These are phyloP conservation scores for Trametes sanguinea DNA, from an alignment of 768 basidiomycete species.

Conservation along the genomic window DNA sequence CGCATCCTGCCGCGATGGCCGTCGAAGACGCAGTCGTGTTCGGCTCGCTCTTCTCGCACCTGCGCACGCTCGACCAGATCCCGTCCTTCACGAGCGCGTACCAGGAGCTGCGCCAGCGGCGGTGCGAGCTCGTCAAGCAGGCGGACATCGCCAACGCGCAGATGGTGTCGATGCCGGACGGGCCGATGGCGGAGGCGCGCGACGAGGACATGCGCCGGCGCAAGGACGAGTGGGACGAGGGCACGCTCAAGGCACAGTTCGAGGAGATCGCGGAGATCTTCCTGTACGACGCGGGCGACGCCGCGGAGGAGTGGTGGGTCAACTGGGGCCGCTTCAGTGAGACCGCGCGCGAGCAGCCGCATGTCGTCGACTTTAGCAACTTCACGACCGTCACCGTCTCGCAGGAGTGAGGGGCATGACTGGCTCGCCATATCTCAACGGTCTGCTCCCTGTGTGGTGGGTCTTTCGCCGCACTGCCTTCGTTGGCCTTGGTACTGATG, in stretches of 20 bases:
- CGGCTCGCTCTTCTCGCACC: constrained; percentile 57
- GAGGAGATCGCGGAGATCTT: constrained; percentile 53
- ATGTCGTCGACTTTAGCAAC: constrained; percentile 13
- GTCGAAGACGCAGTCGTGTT: constrained; percentile 66
- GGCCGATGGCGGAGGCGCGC: constrained; percentile 46
- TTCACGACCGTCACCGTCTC: constrained; percentile 20
- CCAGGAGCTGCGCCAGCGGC: constrained; percentile 58
- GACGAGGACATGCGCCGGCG: constrained; percentile 42
- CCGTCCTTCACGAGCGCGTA: constrained; percentile 53
- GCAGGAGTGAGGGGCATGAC: not conserved
- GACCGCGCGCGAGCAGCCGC: constrained; percentile 30
- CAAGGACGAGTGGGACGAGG: constrained; percentile 48
- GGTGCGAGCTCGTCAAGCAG: constrained; percentile 47
- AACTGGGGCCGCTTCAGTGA: constrained; percentile 54
- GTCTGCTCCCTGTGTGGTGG: not conserved
- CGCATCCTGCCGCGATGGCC: constrained; percentile 51
- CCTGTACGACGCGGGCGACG: constrained; percentile 53
- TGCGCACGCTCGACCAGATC: constrained; percentile 49
- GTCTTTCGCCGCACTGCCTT: not conserved
- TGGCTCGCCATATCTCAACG: not conserved
- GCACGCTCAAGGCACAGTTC: constrained; percentile 49
- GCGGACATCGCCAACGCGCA: constrained; percentile 49
- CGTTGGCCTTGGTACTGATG: not conserved
- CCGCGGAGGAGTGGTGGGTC: constrained; percentile 67
- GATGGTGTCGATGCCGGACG: constrained; percentile 46